Evolutionary conservation across 2,329 filamentous ascomycete species (phyloP).

Genomic region (Alternaria infectoria): DNA sequence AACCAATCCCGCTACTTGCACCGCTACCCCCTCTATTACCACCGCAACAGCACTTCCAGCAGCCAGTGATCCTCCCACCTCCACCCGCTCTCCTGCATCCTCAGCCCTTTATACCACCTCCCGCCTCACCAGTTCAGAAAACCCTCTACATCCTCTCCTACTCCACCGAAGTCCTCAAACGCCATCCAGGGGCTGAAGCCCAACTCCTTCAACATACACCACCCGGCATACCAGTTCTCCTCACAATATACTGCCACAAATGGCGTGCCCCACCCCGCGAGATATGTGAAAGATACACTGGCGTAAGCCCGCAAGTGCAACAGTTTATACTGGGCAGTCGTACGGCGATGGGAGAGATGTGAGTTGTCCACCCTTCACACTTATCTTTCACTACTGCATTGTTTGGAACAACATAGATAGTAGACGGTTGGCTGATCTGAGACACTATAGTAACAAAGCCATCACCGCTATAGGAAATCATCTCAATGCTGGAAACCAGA

Average conservation of each 20-base stretch:
- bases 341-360: constrained; percentile 3
- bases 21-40: not conserved
- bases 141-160: constrained; percentile 1
- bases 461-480: not conserved
- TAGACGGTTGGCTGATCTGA: not conserved
- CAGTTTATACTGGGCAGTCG: constrained; percentile 12
- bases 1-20: not conserved
- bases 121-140: not conserved
- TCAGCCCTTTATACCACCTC: not conserved
- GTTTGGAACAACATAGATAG: not conserved
- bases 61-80: not conserved
- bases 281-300: constrained; percentile 18
- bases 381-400: fast-evolving
- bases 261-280: constrained; percentile 12
- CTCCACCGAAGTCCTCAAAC: not conserved
- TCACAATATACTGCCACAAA: constrained; percentile 5
- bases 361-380: not conserved
- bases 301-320: constrained; percentile 19
- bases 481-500: constrained; percentile 1
- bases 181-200: not conserved
- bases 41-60: not conserved
- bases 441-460: not conserved
- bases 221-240: not conserved
- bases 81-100: not conserved
- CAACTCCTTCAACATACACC: not conserved